Evolutionary conservation across 1,284 basidiomycete genomes (phyloP).

Genomic region (Ganoderma lingzhi): DNA sequence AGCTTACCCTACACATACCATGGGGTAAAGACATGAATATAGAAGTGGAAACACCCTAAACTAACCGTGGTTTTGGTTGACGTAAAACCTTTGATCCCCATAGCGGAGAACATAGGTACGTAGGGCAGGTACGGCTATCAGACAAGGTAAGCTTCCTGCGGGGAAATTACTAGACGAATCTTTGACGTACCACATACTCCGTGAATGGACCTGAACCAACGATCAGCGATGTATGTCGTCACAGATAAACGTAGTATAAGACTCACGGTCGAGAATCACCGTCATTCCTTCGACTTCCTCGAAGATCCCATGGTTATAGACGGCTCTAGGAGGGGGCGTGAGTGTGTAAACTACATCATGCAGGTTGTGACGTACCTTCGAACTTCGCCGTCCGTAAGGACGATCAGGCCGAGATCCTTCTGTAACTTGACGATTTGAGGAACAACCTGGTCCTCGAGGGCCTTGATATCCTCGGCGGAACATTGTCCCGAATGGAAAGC

Average conservation of each 20-base stretch:
- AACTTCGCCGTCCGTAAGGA: slow-evolving; percentile 60
- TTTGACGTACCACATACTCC: slow-evolving; percentile 24
- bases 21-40: not conserved
- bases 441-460: slow-evolving; percentile 44
- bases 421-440: slow-evolving; percentile 50
- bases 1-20: slow-evolving; percentile 61
- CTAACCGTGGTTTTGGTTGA: slow-evolving; percentile 59
- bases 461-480: slow-evolving; percentile 47
- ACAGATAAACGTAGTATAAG: slow-evolving; percentile 16
- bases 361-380: slow-evolving; percentile 32
- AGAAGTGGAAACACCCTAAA: slow-evolving; percentile 1
- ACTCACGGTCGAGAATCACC: slow-evolving; percentile 58
- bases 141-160: not conserved
- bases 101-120: slow-evolving; percentile 46
- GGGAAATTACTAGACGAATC: not conserved
- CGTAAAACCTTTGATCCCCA: slow-evolving; percentile 53
- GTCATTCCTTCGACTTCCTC: slow-evolving; percentile 70
- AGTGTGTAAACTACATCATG: not conserved
- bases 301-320: slow-evolving; percentile 66
- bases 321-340: slow-evolving; percentile 44
- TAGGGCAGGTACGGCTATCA: slow-evolving; percentile 58
- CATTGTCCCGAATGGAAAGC: slow-evolving; percentile 45
- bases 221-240: not conserved
- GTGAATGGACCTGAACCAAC: slow-evolving; percentile 18
- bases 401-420: slow-evolving; percentile 48